These are phyloP conservation scores for Vaccinium vitisidaea DNA, from an alignment of 148 eudicot species.

Conservation along the genomic window DNA sequence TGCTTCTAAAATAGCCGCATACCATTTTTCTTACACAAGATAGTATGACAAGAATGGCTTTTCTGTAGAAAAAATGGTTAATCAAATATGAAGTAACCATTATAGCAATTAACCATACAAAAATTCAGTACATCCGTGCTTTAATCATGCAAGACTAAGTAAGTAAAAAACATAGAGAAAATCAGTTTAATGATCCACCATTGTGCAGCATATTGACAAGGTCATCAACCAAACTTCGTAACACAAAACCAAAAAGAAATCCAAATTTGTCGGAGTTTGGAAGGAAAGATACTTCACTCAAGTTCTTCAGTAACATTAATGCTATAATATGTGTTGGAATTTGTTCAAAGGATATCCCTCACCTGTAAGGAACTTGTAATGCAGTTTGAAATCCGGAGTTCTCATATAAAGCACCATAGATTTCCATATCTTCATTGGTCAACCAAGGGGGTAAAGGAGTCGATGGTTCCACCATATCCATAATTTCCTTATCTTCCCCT, in stretches of 20 bases:
- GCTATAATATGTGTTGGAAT: neutral
- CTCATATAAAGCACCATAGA: slow-evolving; percentile 35
- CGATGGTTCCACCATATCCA: slow-evolving; percentile 35
- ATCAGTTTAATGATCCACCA: neutral
- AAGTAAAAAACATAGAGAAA: neutral
- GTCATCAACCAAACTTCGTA: neutral
- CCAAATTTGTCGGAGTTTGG: neutral
- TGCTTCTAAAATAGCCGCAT: too few relatives aligned
- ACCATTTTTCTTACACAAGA: neutral
- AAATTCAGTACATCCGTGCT: neutral
- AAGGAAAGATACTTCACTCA: neutral
- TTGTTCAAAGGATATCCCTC: neutral
- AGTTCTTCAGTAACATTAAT: neutral
- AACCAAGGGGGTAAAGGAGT: slow-evolving; percentile 37
- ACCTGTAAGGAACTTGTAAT: slow-evolving; percentile 44
- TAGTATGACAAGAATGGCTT: neutral
- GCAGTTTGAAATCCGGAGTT: slow-evolving; percentile 41
- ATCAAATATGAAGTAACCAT: neutral
- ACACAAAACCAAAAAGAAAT: too few relatives aligned
- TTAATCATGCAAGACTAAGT: neutral
- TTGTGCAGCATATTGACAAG: neutral
- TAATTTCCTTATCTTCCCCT: slow-evolving; percentile 31
- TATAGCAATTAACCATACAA: neutral
- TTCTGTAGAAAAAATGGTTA: neutral
- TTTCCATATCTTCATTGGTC: slow-evolving; percentile 36